Conservation (phyloP, 148 eudicot species). For the Rhododendron griersonianum region DNA sequence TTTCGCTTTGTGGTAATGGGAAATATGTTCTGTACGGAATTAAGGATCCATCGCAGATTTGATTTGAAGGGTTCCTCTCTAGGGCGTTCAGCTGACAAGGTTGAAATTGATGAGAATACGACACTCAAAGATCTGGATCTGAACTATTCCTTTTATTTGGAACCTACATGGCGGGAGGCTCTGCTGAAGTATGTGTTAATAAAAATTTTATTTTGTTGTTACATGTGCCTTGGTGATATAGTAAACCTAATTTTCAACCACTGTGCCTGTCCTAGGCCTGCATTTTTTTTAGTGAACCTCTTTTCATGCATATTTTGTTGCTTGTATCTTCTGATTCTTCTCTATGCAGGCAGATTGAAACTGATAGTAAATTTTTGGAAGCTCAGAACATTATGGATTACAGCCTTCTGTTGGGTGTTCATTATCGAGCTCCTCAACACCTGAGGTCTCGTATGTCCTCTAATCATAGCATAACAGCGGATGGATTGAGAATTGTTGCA, state of each 20-base stretch:
- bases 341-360: slow-evolving; percentile 82
- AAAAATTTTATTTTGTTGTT: neutral
- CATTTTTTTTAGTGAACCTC: neutral
- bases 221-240: neutral
- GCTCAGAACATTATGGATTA: slow-evolving; percentile 72
- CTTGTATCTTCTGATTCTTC: neutral
- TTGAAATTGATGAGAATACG: slow-evolving; percentile 94
- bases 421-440: slow-evolving; percentile 89
- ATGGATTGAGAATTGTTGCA: slow-evolving; percentile 74
- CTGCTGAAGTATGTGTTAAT: slow-evolving; percentile 58
- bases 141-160: slow-evolving; percentile 82
- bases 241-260: neutral
- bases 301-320: slow-evolving; percentile 3
- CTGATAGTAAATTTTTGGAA: slow-evolving; percentile 87
- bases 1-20: slow-evolving; percentile 99
- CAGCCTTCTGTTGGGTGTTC: slow-evolving; percentile 71
- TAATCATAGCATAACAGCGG: slow-evolving; percentile 35
- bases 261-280: neutral
- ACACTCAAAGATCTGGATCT: slow-evolving; percentile 96
- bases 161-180: slow-evolving; percentile 87
- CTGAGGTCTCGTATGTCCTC: slow-evolving; percentile 47
- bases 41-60: slow-evolving; percentile 93
- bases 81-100: slow-evolving; percentile 89
- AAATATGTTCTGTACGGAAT: slow-evolving; percentile 97
- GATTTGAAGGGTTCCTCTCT: slow-evolving; percentile 93